phyloP scores from a whole-genome alignment of 2,329 filamentous ascomycete genomes.

The Rugonectria rugulosa region DNA sequence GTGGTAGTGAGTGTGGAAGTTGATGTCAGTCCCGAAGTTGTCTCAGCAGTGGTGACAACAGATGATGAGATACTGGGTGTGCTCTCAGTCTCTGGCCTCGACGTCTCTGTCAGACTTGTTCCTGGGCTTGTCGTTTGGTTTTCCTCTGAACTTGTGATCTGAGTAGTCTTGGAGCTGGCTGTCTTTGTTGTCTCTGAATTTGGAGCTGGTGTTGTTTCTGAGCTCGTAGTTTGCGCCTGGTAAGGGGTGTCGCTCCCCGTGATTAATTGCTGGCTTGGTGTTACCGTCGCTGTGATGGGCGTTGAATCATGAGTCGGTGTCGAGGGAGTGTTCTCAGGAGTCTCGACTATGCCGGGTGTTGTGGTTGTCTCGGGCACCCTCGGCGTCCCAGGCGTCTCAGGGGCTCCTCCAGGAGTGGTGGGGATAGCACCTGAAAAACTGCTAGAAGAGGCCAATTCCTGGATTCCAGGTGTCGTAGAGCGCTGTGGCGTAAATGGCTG shows the following conservation, averaged over 20 bases:
- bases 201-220: no score
- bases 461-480: no score
- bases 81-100: no score
- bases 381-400: no score
- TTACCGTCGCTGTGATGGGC: not conserved
- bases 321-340: not conserved
- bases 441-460: constrained; percentile 14
- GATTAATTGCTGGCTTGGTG: not conserved
- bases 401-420: no score
- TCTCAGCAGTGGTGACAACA: not conserved
- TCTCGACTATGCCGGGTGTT: not conserved
- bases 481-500: no score
- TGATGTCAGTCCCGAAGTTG: not conserved
- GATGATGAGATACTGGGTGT: not conserved
- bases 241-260: not conserved
- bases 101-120: no score
- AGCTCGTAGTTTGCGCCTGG: not conserved
- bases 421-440: not conserved
- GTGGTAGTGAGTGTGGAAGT: not conserved
- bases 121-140: no score
- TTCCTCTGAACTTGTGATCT: no score
- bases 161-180: no score
- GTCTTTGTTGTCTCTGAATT: no score
- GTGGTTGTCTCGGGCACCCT: no score
- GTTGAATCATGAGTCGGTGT: not conserved